These are phyloP conservation scores for Naematelia encephala DNA, from an alignment of 768 basidiomycete genomes.

Conservation along the genomic window DNA sequence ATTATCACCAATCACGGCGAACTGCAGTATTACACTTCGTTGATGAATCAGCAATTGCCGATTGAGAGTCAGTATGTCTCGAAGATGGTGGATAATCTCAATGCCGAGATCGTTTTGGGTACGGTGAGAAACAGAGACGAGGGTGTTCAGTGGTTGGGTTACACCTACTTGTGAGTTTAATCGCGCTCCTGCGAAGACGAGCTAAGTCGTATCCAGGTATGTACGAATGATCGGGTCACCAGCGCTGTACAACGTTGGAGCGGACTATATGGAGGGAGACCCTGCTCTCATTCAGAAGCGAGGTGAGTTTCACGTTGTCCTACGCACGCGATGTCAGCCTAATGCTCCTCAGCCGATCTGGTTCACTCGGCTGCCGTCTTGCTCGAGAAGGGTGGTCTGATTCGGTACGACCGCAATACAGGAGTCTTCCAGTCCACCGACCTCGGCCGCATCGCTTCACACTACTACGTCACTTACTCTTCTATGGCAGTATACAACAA, in stretches of 20 bases:
- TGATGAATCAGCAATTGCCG: constrained; percentile 95
- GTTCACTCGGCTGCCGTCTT: constrained; percentile 87
- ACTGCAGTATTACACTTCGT: constrained; percentile 90
- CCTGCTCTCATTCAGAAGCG: constrained; percentile 80
- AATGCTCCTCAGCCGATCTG: constrained; percentile 61
- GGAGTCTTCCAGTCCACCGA: constrained; percentile 91
- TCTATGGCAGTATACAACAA: constrained; percentile 98
- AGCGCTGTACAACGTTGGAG: constrained; percentile 77
- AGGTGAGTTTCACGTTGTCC: constrained; percentile 51
- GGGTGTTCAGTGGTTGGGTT: constrained; percentile 95
- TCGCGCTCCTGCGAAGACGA: constrained; percentile 1
- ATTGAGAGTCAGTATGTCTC: constrained; percentile 94
- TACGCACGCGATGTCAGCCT: constrained; percentile 5
- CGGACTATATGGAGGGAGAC: constrained; percentile 89
- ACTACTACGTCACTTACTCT: constrained; percentile 91
- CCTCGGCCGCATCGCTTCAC: constrained; percentile 86
- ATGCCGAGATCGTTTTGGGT: constrained; percentile 94
- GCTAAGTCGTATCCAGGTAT: constrained; percentile 59
- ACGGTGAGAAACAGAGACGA: constrained; percentile 93
- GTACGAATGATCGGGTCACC: constrained; percentile 92
- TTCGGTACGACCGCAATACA: constrained; percentile 86
- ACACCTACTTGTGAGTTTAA: constrained; percentile 77
- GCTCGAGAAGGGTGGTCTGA: constrained; percentile 86
- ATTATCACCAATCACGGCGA: constrained; percentile 98
- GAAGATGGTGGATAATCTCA: constrained; percentile 89